phyloP scores from a whole-genome alignment of 2,329 filamentous ascomycete species.

The Passalora sequoiae region DNA sequence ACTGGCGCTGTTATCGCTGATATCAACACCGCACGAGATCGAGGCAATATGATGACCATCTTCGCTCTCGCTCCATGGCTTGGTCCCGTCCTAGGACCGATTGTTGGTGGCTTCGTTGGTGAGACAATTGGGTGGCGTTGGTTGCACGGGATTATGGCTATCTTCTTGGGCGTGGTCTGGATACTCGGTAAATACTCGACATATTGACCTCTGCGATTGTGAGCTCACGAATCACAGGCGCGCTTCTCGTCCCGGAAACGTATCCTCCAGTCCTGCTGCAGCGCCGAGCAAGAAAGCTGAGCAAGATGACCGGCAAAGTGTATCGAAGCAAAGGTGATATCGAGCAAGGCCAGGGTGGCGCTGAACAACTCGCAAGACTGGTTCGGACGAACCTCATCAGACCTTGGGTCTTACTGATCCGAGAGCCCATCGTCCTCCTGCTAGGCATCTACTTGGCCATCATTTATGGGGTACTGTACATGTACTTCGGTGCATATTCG shows the following conservation, averaged over 20 bases:
- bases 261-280: constrained; percentile 53
- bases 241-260: constrained; percentile 52
- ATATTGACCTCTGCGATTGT: too few relatives aligned
- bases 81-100: constrained; percentile 56
- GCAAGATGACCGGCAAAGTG: constrained; percentile 43
- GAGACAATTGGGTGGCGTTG: constrained; percentile 58
- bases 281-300: constrained; percentile 46
- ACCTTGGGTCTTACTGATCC: constrained; percentile 64
- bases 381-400: constrained; percentile 53
- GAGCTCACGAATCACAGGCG: too few relatives aligned
- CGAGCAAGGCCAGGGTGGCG: constrained; percentile 30
- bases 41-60: constrained; percentile 51
- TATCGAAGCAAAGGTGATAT: constrained; percentile 46
- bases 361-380: too few relatives aligned
- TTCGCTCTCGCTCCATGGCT: constrained; percentile 63
- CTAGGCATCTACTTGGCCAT: constrained; percentile 61
- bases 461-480: constrained; percentile 47
- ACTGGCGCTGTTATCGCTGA: constrained; percentile 42
- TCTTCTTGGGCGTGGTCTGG: constrained; percentile 58
- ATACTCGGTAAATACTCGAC: constrained; percentile 46
- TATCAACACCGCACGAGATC: constrained; percentile 36
- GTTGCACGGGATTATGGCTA: constrained; percentile 57
- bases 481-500: constrained; percentile 45
- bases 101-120: constrained; percentile 61
- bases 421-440: constrained; percentile 62